These are phyloP conservation scores for Parasarocladium wereldwijsianum DNA, from an alignment of 2,329 filamentous ascomycete species.

Conservation along the genomic window DNA sequence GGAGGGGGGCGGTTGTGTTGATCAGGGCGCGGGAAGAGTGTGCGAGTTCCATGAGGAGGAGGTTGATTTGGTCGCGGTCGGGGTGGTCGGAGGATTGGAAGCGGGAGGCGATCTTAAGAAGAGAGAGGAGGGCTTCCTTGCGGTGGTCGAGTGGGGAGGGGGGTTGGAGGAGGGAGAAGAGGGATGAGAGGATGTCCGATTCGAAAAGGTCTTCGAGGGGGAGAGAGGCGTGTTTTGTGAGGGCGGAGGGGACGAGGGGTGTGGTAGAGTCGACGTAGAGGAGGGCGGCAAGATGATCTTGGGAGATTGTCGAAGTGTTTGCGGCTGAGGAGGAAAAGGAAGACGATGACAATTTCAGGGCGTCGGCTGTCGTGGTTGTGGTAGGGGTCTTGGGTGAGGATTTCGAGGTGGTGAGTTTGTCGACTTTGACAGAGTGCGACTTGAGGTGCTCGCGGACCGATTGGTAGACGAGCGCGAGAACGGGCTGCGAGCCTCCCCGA, in stretches of 20 bases:
- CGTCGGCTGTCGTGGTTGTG: slow-evolving; percentile 3
- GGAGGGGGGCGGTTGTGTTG: slow-evolving; percentile 39
- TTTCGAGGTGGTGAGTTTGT: slow-evolving; percentile 9
- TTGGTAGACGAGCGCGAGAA: slow-evolving; percentile 15
- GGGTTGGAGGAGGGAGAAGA: slow-evolving; percentile 65
- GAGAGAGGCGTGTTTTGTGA: slow-evolving; percentile 58
- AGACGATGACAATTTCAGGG: neutral
- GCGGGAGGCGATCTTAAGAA: slow-evolving; percentile 49
- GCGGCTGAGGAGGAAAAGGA: slow-evolving; percentile 23
- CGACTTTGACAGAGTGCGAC: slow-evolving; percentile 10
- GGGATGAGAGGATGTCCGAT: slow-evolving; percentile 53
- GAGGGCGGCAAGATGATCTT: slow-evolving; percentile 35
- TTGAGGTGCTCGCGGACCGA: slow-evolving; percentile 18
- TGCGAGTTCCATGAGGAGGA: slow-evolving; percentile 64
- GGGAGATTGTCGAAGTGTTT: too few species aligned
- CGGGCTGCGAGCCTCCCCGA: slow-evolving; percentile 26
- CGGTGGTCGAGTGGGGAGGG: slow-evolving; percentile 60
- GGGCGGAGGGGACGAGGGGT: slow-evolving; percentile 33
- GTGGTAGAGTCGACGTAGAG: slow-evolving; percentile 31
- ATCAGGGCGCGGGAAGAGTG: slow-evolving; percentile 53
- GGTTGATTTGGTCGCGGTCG: slow-evolving; percentile 64
- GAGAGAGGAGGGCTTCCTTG: slow-evolving; percentile 57
- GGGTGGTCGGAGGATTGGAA: slow-evolving; percentile 55
- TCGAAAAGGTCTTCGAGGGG: slow-evolving; percentile 66
- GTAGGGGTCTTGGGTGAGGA: slow-evolving; percentile 5